These are phyloP conservation scores for Diplodia scrobiculata DNA, from an alignment of 2,329 filamentous ascomycete species.

Conservation along the genomic window DNA sequence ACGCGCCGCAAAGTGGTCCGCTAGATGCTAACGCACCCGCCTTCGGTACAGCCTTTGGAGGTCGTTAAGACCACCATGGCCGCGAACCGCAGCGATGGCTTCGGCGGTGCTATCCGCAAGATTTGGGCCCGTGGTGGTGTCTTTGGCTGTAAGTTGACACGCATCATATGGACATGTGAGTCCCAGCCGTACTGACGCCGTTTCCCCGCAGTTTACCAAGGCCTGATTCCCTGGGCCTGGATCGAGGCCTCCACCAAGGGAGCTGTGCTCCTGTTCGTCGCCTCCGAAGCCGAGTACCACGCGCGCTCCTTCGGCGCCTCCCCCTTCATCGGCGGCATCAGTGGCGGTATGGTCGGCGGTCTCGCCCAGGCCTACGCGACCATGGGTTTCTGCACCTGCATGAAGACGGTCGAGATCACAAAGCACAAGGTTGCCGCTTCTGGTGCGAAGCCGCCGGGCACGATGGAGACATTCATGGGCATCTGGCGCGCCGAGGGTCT, in stretches of 20 bases:
- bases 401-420: conserved; percentile 99
- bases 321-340: conserved; percentile 86
- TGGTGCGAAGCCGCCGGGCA: conserved; percentile 83
- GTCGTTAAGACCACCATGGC: conserved; percentile 99
- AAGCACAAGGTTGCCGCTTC: conserved; percentile 89
- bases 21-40: conserved; percentile 47
- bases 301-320: conserved; percentile 79
- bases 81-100: conserved; percentile 87
- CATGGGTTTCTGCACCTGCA: conserved; percentile 99
- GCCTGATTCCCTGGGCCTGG: conserved; percentile 99
- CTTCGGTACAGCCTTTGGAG: conserved; percentile 75
- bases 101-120: conserved; percentile 75
- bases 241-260: conserved; percentile 99
- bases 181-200: conserved; percentile 4
- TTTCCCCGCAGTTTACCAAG: conserved; percentile 80
- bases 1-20: background rate
- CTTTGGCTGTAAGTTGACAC: conserved; percentile 78
- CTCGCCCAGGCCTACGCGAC: conserved; percentile 98
- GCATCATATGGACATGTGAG: background rate
- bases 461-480: conserved; percentile 92
- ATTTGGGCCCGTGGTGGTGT: conserved; percentile 94
- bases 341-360: conserved; percentile 89
- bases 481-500: conserved; percentile 96
- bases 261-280: conserved; percentile 97
- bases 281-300: conserved; percentile 95